Percentiles rank a stretch among this genome's conserved stretches.
Evolutionary conservation across 208 protist species (phyloP).

Genomic region (Leptomonas seymouri): DNA sequence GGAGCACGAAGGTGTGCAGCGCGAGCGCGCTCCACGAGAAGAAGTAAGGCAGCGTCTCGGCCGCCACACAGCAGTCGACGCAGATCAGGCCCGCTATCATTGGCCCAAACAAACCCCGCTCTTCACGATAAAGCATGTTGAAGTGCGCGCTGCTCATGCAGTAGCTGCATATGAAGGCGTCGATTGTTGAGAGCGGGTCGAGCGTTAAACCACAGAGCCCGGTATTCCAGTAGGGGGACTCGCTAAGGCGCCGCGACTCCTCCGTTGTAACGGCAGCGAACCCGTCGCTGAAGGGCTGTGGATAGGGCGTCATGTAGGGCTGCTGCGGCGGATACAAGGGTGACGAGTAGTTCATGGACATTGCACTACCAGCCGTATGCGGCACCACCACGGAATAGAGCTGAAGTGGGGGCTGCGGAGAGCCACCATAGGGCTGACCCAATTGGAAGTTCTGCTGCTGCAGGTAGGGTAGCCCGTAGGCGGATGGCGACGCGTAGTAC

Average conservation of each 20-base stretch:
- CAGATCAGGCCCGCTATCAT: constrained; percentile 24
- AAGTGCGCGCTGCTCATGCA: constrained; percentile 38
- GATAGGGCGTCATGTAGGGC: not conserved
- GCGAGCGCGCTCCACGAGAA: constrained; percentile 20
- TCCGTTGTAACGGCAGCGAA: not conserved
- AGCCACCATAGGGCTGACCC: not conserved
- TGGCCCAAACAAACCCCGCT: constrained; percentile 20
- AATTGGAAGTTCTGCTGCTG: no score
- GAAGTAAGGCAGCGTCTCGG: not conserved
- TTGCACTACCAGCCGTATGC: not conserved
- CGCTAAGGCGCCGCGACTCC: constrained; percentile 1
- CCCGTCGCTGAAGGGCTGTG: not conserved
- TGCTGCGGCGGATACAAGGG: not conserved
- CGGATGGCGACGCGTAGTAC: not conserved
- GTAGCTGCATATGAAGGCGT: constrained; percentile 29
- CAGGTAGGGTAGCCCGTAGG: not conserved
- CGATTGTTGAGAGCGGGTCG: constrained; percentile 24
- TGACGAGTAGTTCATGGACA: not conserved
- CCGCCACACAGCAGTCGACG: constrained; percentile 21
- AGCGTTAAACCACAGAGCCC: constrained; percentile 25
- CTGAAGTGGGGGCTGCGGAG: not conserved
- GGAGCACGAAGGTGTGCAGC: constrained; percentile 32
- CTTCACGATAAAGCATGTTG: constrained; percentile 25
- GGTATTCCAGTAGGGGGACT: constrained; percentile 26
- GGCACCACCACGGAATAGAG: no score